Percentiles rank a stretch among this genome's conserved stretches.
Evolutionary conservation across 2,329 filamentous ascomycete species (phyloP).

Genomic region (Colletotrichum sojae): DNA sequence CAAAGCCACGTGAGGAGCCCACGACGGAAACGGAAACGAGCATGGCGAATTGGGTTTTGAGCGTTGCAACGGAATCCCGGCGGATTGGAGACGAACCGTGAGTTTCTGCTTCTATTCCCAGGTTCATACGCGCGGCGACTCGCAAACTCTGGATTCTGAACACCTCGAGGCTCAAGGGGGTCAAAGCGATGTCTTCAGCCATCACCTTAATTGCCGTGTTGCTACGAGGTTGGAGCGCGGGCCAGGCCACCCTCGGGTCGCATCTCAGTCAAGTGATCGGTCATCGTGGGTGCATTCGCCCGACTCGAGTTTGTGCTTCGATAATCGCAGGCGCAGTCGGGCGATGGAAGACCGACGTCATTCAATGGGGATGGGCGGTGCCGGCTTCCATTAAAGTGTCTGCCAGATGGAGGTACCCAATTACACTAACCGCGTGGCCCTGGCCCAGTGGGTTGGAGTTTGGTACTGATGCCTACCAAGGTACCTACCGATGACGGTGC

Average conservation of each 20-base stretch:
- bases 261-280: neutral
- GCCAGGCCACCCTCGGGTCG: neutral
- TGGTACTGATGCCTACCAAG: too few species aligned
- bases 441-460: too few species aligned
- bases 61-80: constrained; percentile 15
- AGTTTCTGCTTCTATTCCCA: neutral
- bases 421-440: too few species aligned
- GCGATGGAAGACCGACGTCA: too few species aligned
- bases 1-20: constrained; percentile 11
- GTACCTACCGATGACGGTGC: too few species aligned
- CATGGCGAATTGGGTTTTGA: constrained; percentile 15
- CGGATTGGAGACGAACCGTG: neutral
- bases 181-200: neutral
- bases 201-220: neutral
- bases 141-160: constrained; percentile 9
- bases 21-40: neutral
- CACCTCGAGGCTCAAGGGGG: constrained; percentile 9
- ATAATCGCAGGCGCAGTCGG: too few species aligned
- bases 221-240: too few species aligned
- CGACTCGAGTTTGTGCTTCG: too few species aligned
- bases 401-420: too few species aligned
- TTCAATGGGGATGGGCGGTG: too few species aligned
- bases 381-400: too few species aligned
- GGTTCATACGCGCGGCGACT: neutral
- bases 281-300: neutral